A percentile compares a stretch with the other conserved stretches of the same genome.
These are phyloP conservation scores for Aspergillus melleus DNA, from an alignment of 2,329 filamentous ascomycete genomes.

Conservation along the genomic window DNA sequence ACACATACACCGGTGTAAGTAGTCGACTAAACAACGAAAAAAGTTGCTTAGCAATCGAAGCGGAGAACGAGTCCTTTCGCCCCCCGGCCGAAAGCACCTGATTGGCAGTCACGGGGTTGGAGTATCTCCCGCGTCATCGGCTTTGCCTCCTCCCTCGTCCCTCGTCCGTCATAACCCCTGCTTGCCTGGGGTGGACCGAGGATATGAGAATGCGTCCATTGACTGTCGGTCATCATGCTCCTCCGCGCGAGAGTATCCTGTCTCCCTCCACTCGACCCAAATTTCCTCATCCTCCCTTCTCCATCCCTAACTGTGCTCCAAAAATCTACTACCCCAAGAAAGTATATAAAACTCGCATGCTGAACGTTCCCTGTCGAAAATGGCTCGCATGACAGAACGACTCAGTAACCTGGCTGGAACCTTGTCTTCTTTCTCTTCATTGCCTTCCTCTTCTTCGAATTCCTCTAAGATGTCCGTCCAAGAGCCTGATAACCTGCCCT, in stretches of 20 bases:
- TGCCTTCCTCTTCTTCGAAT: neutral
- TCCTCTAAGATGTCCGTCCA: conserved; percentile 19
- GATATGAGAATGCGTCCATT: neutral
- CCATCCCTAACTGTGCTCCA: neutral
- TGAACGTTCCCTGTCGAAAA: neutral
- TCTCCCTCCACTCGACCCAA: neutral
- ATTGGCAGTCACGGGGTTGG: neutral
- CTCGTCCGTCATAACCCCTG: neutral
- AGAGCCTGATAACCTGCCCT: conserved; percentile 44
- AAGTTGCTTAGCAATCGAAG: no score
- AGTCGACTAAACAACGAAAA: no score
- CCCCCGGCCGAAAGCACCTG: neutral
- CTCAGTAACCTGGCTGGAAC: conserved; percentile 1
- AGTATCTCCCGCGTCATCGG: neutral
- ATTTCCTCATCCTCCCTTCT: neutral
- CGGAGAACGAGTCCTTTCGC: no score
- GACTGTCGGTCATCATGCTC: no score
- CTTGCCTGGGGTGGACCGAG: neutral
- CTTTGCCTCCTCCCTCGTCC: neutral
- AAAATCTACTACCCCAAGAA: neutral
- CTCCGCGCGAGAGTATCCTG: neutral
- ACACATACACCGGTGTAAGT: no score
- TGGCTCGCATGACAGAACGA: neutral
- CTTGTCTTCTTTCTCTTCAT: neutral
- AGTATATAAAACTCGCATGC: no score